Conservation (phyloP, 2,329 filamentous ascomycete genomes). For the Pseudogymnoascus verrucosus region DNA sequence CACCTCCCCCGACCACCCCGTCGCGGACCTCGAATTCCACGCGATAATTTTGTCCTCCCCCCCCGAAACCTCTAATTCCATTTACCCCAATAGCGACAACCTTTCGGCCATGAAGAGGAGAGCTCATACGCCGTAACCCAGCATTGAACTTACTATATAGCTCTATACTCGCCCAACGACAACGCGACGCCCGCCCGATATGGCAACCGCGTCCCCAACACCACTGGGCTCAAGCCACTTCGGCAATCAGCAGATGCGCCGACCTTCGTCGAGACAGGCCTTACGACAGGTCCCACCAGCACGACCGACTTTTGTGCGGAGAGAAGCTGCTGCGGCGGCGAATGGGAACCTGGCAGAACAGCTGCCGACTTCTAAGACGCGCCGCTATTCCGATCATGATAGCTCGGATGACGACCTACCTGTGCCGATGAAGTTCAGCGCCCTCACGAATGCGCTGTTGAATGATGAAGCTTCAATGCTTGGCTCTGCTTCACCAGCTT, state of each 20-base stretch:
- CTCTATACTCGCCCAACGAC: neutral
- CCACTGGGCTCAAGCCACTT: conserved; percentile 43
- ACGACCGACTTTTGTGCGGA: conserved; percentile 30
- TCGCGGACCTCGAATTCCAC: neutral
- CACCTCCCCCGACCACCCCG: neutral
- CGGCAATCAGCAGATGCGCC: conserved; percentile 36
- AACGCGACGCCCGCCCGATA: conserved; percentile 20
- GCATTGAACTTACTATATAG: neutral
- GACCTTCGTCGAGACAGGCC: conserved; percentile 46
- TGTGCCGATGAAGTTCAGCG: conserved; percentile 87
- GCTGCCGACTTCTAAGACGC: conserved; percentile 26
- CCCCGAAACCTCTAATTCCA: neutral
- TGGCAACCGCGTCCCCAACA: conserved; percentile 49
- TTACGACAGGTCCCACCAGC: conserved; percentile 40
- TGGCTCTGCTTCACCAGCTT: conserved; percentile 19
- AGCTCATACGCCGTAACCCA: neutral
- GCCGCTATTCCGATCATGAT: conserved; percentile 55
- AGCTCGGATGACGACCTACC: conserved; percentile 93
- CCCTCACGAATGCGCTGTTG: conserved; percentile 79
- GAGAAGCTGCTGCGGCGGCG: conserved; percentile 12
- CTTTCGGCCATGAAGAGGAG: neutral
- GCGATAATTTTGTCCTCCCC: neutral
- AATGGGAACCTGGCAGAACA: neutral
- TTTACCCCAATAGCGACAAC: neutral
- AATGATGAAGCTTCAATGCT: conserved; percentile 43